These are phyloP conservation scores for Colletotrichum sp. DNA, from an alignment of 2,329 filamentous ascomycete genomes.

Conservation along the genomic window DNA sequence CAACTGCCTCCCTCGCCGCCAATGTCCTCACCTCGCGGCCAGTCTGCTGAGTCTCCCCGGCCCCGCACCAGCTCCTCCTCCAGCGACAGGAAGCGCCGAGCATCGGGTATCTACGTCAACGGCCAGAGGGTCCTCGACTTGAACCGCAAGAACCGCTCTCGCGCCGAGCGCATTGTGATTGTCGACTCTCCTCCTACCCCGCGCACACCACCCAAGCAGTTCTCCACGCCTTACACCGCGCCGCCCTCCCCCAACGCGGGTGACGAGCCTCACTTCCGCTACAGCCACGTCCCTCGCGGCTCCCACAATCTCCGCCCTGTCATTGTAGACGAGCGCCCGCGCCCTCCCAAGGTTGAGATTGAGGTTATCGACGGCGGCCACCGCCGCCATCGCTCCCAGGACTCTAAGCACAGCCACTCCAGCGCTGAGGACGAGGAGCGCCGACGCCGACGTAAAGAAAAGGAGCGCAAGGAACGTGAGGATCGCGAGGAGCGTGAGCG, in stretches of 20 bases:
- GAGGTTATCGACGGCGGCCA: slow-evolving; percentile 38
- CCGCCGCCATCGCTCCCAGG: slow-evolving; percentile 38
- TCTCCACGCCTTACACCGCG: slow-evolving; percentile 42
- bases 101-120: slow-evolving; percentile 41
- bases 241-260: slow-evolving; percentile 35
- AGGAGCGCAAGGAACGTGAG: slow-evolving; percentile 25
- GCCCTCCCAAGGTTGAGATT: slow-evolving; percentile 35
- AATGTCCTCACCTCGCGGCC: slow-evolving; percentile 32
- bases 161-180: slow-evolving; percentile 49
- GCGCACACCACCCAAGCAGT: slow-evolving; percentile 50
- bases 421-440: slow-evolving; percentile 31
- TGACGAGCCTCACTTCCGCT: slow-evolving; percentile 24
- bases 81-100: slow-evolving; percentile 32
- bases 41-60: slow-evolving; percentile 39
- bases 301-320: slow-evolving; percentile 33
- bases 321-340: slow-evolving; percentile 42
- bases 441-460: slow-evolving; percentile 26
- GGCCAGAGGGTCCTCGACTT: slow-evolving; percentile 39
- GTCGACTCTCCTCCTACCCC: slow-evolving; percentile 50
- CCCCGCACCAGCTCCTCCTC: slow-evolving; percentile 36
- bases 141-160: slow-evolving; percentile 34
- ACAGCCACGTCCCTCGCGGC: slow-evolving; percentile 22
- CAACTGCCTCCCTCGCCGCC: slow-evolving; percentile 45
- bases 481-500: slow-evolving; percentile 29
- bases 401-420: slow-evolving; percentile 36